Evolutionary conservation across 257 asterid species (phyloP).

Genomic region (Solanum dulcamara): DNA sequence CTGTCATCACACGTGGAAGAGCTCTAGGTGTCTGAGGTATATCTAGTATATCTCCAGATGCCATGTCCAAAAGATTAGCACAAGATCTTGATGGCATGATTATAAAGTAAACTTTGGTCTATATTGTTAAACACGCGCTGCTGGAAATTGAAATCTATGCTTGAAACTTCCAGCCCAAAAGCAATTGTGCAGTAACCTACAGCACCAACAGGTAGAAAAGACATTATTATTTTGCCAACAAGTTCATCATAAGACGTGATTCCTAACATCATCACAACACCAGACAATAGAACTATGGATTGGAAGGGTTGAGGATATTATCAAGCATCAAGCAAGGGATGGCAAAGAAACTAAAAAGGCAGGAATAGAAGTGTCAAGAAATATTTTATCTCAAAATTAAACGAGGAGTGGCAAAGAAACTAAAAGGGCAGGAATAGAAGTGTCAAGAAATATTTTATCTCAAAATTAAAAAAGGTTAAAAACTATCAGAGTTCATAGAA

Average conservation of each 20-base stretch:
- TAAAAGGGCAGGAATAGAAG: not conserved
- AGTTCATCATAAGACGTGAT: not conserved
- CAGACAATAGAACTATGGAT: not conserved
- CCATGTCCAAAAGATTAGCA: slow-evolving; percentile 57
- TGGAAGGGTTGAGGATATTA: not conserved
- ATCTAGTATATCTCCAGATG: slow-evolving; percentile 40
- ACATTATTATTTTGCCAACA: not conserved
- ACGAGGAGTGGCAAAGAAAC: not conserved
- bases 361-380: not conserved
- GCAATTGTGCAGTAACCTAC: not conserved
- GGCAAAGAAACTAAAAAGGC: not conserved
- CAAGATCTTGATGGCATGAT: slow-evolving; percentile 59
- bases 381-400: no score
- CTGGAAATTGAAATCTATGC: not conserved
- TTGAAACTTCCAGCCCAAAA: not conserved
- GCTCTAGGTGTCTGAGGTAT: slow-evolving; percentile 66
- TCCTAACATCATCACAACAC: not conserved
- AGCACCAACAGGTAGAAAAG: not conserved
- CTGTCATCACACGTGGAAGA: slow-evolving; percentile 67
- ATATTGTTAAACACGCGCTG: not conserved
- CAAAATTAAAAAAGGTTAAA: not conserved
- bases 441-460: not conserved
- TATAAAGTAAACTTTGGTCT: not conserved
- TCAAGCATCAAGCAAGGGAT: not conserved
- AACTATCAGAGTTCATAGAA: not conserved